Base-by-base conservation (phyloP, 805 yeast genomes). In the Cyberlindnera mississippiensis region DNA sequence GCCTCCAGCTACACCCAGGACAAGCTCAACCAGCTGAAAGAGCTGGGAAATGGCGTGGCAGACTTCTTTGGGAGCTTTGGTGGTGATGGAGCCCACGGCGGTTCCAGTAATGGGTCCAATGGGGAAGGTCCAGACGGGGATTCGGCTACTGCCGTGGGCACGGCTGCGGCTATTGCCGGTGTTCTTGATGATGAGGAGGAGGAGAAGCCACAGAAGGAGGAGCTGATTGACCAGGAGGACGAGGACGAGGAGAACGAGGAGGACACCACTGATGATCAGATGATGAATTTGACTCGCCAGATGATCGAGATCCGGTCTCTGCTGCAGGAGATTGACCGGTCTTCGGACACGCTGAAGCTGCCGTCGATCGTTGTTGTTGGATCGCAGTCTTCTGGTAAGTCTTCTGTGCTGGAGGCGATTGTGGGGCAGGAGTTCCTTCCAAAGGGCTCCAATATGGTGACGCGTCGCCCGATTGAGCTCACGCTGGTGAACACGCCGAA, bases 401-500 rank as follows among this genome's bases (percentile, higher is more conserved):
- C 97, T 0, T 91, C 98, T 1, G 99, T 93, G 1, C 72, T 93
- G 36, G 99, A 93, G 62, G 78, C 96, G 6, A 85, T 93, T 44
- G 99, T 93, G 5, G 99, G 99, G n/a, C 96, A 86, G 53, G 97
- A 93, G 60, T 93, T 93, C 53, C 68, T 93, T 44, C 99, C 99
- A 28, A 93, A 93, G 63, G 99, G 99, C 26, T 78, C 87, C 32
- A 93, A 95, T 60, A 95, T 93, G 99, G 99, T 95, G 27, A 93
- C 99, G 0, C 78, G 98, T 62, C 76, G 99, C 54, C 99, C 99
- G 2, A 91, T 93, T 35, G 99, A 93, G 66, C 72, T 93, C 50
- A 95, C 99, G 0, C 70, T 93, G 37, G 82, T 93, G 8, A 90
- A 93, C 59, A 79, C 96, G 3, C 90, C 95, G n/a, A 72, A 72